These are phyloP conservation scores for Akanthomyces dipterigenus DNA, from an alignment of 2,329 filamentous ascomycete species.

Conservation along the genomic window DNA sequence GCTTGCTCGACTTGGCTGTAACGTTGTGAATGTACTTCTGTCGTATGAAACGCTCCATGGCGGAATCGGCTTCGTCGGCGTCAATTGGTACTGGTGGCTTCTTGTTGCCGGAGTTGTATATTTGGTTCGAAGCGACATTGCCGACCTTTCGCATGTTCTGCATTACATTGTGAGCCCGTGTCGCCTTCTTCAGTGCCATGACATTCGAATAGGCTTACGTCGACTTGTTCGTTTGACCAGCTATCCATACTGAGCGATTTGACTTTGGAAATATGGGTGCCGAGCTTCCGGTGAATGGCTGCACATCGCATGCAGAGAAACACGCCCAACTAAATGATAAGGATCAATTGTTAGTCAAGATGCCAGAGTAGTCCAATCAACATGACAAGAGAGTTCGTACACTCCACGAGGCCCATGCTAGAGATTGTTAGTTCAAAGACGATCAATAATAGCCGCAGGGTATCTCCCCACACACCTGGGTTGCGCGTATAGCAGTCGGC, in stretches of 20 bases:
- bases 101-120: slow-evolving; percentile 80
- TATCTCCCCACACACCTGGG: slow-evolving; percentile 58
- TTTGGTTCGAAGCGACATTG: slow-evolving; percentile 77
- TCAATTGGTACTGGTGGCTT: slow-evolving; percentile 83
- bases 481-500: slow-evolving; percentile 90
- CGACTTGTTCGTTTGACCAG: slow-evolving; percentile 93
- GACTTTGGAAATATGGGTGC: slow-evolving; percentile 96
- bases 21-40: slow-evolving; percentile 76
- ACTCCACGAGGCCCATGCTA: slow-evolving; percentile 96
- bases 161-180: slow-evolving; percentile 4
- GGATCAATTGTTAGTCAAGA: slow-evolving; percentile 15
- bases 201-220: slow-evolving; percentile 51
- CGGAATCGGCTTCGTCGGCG: slow-evolving; percentile 83
- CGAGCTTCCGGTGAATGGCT: slow-evolving; percentile 88
- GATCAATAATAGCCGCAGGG: slow-evolving; percentile 5
- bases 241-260: slow-evolving; percentile 98
- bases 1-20: slow-evolving; percentile 30
- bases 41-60: slow-evolving; percentile 91
- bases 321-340: slow-evolving; percentile 64
- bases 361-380: slow-evolving; percentile 6
- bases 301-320: slow-evolving; percentile 98
- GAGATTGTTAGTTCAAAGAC: slow-evolving; percentile 20
- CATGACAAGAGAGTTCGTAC: slow-evolving; percentile 45
- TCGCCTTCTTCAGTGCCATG: not conserved
- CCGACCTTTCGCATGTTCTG: slow-evolving; percentile 93